These are phyloP conservation scores for Linanthus parryae DNA, from an alignment of 148 eudicot genomes.

Conservation along the genomic window DNA sequence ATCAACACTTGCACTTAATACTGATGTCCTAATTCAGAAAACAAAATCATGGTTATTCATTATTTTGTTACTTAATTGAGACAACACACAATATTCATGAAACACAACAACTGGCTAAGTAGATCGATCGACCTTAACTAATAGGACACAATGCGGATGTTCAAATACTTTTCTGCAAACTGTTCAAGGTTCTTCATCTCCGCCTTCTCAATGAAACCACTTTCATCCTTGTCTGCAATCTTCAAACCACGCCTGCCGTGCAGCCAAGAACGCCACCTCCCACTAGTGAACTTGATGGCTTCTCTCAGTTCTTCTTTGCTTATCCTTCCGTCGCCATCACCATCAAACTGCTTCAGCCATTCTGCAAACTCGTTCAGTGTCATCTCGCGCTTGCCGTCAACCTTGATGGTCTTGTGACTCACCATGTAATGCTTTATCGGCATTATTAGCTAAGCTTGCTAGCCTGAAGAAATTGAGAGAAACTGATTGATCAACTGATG, in stretches of 20 bases:
- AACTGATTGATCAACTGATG: too few species aligned
- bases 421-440: too few species aligned
- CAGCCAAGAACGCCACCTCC: constrained; percentile 5
- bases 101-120: too few species aligned
- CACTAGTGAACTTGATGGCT: not conserved
- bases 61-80: too few species aligned
- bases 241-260: constrained; percentile 4
- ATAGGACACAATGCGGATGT: constrained; percentile 5
- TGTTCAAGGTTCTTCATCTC: constrained; percentile 7
- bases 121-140: too few species aligned
- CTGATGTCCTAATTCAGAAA: too few species aligned
- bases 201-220: constrained; percentile 7
- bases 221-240: constrained; percentile 8
- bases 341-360: constrained; percentile 3
- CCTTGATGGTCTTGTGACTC: too few species aligned
- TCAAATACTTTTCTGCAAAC: constrained; percentile 8
- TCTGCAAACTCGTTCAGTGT: constrained; percentile 7
- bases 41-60: too few species aligned
- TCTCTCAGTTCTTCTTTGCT: constrained; percentile 1
- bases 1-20: too few species aligned
- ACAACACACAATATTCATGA: too few species aligned
- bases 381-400: constrained; percentile 12
- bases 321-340: not conserved
- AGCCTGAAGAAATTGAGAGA: too few species aligned
- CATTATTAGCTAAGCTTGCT: too few species aligned